Evolutionary conservation across 192 early-diverging fungal species (phyloP).

Genomic region (Kickxella alabastrina): DNA sequence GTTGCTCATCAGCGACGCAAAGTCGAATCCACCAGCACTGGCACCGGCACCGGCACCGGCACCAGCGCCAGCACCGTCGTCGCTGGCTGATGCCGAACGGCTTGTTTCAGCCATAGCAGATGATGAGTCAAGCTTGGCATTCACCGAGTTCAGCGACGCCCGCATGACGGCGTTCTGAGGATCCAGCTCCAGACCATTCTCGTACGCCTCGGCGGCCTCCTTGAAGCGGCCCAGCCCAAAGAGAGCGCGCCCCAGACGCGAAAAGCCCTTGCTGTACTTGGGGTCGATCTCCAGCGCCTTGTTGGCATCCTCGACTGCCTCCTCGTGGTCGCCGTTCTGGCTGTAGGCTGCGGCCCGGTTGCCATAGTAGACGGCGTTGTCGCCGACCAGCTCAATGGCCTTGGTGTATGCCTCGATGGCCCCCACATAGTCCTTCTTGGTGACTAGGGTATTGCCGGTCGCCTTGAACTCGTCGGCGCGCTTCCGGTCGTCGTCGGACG

Average conservation of each 20-base stretch:
- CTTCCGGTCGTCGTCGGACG: conserved; percentile 63
- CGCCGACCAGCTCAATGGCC: conserved; percentile 79
- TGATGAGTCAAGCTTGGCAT: conserved; percentile 48
- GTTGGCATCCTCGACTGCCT: conserved; percentile 85
- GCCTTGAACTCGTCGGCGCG: conserved; percentile 89
- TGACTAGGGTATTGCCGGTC: conserved; percentile 78
- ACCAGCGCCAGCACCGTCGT: conserved; percentile 26
- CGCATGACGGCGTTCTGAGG: conserved; percentile 79
- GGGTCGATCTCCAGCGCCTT: conserved; percentile 82
- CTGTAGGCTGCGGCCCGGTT: conserved; percentile 97
- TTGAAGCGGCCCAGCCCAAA: conserved; percentile 81
- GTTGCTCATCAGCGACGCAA: conserved; percentile 83
- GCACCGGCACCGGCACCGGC: conserved; percentile 52
- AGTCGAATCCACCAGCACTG: conserved; percentile 72
- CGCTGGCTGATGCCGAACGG: conserved; percentile 22
- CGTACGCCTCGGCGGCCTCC: conserved; percentile 86
- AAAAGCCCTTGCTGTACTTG: conserved; percentile 89
- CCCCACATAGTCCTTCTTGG: conserved; percentile 74
- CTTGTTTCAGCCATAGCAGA: conserved; percentile 7
- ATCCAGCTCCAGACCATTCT: conserved; percentile 81
- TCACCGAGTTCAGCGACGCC: conserved; percentile 67
- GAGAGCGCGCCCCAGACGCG: conserved; percentile 88
- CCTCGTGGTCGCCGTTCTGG: conserved; percentile 79
- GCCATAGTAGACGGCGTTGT: conserved; percentile 93
- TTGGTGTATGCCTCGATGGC: conserved; percentile 87